Evolutionary conservation across 202 grass and related monocot genomes (phyloP).

Genomic region (Digitaria exilis): DNA sequence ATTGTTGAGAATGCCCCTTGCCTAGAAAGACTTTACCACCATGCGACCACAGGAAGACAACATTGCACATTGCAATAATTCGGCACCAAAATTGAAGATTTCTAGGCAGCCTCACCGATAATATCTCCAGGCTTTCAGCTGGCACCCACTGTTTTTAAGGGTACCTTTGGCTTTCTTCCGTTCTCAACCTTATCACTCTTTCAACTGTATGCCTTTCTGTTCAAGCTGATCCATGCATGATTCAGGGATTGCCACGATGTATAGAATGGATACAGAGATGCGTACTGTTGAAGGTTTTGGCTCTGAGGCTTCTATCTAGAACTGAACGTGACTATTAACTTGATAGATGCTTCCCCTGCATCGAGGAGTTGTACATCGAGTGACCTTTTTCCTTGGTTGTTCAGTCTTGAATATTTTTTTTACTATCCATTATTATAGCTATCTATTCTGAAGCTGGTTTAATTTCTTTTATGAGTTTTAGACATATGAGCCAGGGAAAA

Average conservation of each 20-base stretch:
- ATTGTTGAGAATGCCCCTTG: slow-evolving; percentile 4
- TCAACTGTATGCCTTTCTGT: not conserved
- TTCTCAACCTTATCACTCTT: not conserved
- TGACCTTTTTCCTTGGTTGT: not conserved
- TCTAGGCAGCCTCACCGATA: no score
- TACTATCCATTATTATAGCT: no score
- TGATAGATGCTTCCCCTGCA: slow-evolving; percentile 42
- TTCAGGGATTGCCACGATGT: not conserved
- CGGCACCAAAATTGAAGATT: not conserved
- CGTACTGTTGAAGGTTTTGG: not conserved
- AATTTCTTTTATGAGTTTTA: not conserved
- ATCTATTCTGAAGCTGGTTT: not conserved
- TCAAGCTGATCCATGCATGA: not conserved
- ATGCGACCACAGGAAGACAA: not conserved
- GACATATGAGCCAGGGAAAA: not conserved
- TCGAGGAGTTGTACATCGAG: slow-evolving; percentile 46
- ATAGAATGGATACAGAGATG: not conserved
- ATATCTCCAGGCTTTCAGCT: no score
- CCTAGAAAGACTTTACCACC: not conserved
- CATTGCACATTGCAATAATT: not conserved
- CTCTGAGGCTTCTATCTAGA: not conserved
- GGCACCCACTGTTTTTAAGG: no score
- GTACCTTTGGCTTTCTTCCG: not conserved
- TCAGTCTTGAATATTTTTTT: not conserved
- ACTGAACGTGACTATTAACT: slow-evolving; percentile 5